These are phyloP conservation scores for Westerdykella aurantiaca DNA, from an alignment of 2,329 filamentous ascomycete genomes.

Conservation along the genomic window DNA sequence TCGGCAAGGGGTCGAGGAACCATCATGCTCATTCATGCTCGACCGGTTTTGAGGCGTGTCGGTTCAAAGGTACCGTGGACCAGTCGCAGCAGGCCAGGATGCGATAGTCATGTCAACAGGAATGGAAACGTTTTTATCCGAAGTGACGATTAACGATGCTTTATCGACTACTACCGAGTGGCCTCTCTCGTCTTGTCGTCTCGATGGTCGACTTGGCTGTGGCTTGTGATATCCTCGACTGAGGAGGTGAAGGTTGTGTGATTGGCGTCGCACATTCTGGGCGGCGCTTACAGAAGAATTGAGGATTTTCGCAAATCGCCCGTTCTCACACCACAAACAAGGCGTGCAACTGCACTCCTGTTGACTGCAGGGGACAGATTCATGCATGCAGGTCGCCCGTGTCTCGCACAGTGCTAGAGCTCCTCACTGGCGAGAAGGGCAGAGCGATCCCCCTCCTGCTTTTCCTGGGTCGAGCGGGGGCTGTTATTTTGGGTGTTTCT, in stretches of 20 bases:
- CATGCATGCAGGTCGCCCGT: conserved; percentile 16
- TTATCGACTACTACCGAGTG: neutral
- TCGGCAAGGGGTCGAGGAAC: too few species aligned
- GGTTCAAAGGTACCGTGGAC: too few species aligned
- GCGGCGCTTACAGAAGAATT: conserved; percentile 6
- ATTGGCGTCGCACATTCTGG: conserved; percentile 2
- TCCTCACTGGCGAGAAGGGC: conserved; percentile 4
- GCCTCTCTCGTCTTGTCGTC: neutral
- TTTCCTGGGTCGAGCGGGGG: neutral
- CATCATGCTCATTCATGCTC: too few species aligned
- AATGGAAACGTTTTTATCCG: too few species aligned
- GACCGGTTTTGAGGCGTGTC: too few species aligned
- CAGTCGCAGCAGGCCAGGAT: neutral
- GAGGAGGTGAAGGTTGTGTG: neutral
- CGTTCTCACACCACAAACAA: neutral
- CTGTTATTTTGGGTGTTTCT: too few species aligned
- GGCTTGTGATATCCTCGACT: conserved; percentile 1
- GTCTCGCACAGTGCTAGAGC: conserved; percentile 20
- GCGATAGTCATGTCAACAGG: neutral
- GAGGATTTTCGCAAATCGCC: conserved; percentile 1
- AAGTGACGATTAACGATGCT: too few species aligned
- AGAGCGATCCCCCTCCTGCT: neutral
- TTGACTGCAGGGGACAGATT: conserved; percentile 5
- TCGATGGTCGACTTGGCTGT: neutral
- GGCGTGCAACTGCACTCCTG: neutral